Conservation (phyloP, 306 rosid species). For the Clitoria ternatea region DNA sequence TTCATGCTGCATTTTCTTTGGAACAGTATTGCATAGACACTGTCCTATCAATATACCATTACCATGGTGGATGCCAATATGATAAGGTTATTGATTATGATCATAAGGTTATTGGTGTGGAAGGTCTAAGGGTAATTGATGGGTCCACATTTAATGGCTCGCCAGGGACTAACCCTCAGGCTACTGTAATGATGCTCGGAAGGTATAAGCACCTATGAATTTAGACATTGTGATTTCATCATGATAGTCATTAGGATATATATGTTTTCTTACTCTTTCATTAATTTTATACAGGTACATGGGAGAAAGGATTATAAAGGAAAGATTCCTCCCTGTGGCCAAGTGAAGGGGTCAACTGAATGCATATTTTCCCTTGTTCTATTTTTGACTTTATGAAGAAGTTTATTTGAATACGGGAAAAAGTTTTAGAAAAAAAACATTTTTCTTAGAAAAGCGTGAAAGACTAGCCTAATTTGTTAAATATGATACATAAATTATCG, state of each 20-base stretch:
- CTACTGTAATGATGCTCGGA: conserved; percentile 86
- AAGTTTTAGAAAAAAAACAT: too few species aligned
- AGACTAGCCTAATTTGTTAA: too few species aligned
- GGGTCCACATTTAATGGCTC: conserved; percentile 65
- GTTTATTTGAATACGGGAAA: too few species aligned
- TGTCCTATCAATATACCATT: conserved; percentile 73
- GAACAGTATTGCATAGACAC: conserved; percentile 74
- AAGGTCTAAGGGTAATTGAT: conserved; percentile 65
- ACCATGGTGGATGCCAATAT: conserved; percentile 77
- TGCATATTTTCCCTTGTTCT: not conserved
- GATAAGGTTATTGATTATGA: conserved; percentile 59
- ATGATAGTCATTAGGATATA: not conserved
- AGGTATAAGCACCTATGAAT: conserved; percentile 34
- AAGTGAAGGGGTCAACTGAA: conserved; percentile 15
- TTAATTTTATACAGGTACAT: conserved; percentile 44
- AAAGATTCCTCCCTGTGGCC: conserved; percentile 5
- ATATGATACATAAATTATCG: too few species aligned
- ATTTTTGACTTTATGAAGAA: not conserved
- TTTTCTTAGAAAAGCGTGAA: too few species aligned
- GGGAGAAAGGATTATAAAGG: conserved; percentile 52
- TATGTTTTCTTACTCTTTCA: not conserved
- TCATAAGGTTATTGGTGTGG: conserved; percentile 61
- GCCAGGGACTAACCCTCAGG: conserved; percentile 80
- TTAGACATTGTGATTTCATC: not conserved
- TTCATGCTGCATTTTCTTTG: conserved; percentile 39